phyloP scores from a whole-genome alignment of 2,329 filamentous ascomycete genomes.

The Metarhizium guizhouense region DNA sequence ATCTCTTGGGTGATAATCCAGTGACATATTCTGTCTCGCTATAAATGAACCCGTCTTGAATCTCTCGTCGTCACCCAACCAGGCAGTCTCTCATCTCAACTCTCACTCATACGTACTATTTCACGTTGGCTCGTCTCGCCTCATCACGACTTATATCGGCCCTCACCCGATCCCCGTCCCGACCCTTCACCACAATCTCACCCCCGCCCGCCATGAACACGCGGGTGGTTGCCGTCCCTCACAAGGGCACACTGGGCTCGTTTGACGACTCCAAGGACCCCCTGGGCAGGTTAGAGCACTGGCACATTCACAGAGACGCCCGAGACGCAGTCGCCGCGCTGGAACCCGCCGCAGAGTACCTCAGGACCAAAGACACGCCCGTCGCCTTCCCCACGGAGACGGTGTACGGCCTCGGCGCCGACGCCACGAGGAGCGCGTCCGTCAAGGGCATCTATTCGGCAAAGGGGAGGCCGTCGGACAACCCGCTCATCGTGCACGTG shows the following conservation, averaged over 20 bases:
- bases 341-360: slow-evolving; percentile 53
- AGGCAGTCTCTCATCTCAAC: not conserved
- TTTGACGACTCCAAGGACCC: slow-evolving; percentile 20
- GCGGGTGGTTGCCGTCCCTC: slow-evolving; percentile 26
- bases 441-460: slow-evolving; percentile 88
- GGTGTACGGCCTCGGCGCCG: slow-evolving; percentile 93
- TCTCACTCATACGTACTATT: not conserved
- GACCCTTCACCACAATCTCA: not conserved
- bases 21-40: not conserved
- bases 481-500: slow-evolving; percentile 90
- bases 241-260: slow-evolving; percentile 22
- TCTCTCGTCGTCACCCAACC: not conserved
- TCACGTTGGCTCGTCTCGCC: not conserved
- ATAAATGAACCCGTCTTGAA: not conserved
- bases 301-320: slow-evolving; percentile 27
- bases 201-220: slow-evolving; percentile 27
- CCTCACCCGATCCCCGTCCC: slow-evolving; percentile 5
- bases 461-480: slow-evolving; percentile 86
- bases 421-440: slow-evolving; percentile 75
- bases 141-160: slow-evolving; percentile 18
- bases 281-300: slow-evolving; percentile 28
- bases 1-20: no score
- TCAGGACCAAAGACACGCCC: slow-evolving; percentile 59
- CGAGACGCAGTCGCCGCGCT: slow-evolving; percentile 34
- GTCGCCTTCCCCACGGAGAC: slow-evolving; percentile 97